Base-by-base conservation (phyloP, 768 basidiomycete genomes). In the Calocybe indica region DNA sequence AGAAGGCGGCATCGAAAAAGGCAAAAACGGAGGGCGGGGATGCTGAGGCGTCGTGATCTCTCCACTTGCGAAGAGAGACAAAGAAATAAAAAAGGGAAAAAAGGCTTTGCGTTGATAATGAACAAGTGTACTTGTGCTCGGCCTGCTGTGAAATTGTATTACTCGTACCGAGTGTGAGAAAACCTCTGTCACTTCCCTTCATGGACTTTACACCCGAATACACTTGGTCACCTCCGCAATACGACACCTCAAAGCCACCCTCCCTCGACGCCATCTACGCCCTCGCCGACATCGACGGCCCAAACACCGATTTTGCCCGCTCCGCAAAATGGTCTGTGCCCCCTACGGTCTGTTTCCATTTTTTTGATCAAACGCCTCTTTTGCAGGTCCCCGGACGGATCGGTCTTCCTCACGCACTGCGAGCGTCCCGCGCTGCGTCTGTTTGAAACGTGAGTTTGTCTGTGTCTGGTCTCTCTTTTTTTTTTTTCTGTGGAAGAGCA, bases 341-440 rank as follows among this genome's bases (percentile, higher is more conserved):
- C 15, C 40, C 15, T 7, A 22, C 22, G 11, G 3, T 2, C 10
- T 14, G 10, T 4, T 30, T 10, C 14, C 10, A n/a, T 30, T 12
- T 10, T 37, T 31, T 31, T 31, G 30, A 30, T 9, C 8, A 31
- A 31, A 22, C 22, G 4, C 22, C 22, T 30, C 6, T 10, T 7
- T 13, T 32, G 42, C 7, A 93, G 90, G 83, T 87, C 78, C 53
- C 75, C 80, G 9, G 90, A 93, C 55, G 90, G 88, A 0, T 79
- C 83, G 2, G 72, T 71, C 10, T 64, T 83, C 0, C 71, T 95
- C 8, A 70, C 78, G 0, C 80, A 85, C 34, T 83, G 81, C 53
- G 91, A 95, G 62, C 80, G 89, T 54, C 66, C 83, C 15, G 70
- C 74, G 0, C 74, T 90, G 37, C 79, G 83, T 37, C 55, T 80